Base-by-base conservation (phyloP, 805 yeast species). In the Candida parachauliodes region DNA sequence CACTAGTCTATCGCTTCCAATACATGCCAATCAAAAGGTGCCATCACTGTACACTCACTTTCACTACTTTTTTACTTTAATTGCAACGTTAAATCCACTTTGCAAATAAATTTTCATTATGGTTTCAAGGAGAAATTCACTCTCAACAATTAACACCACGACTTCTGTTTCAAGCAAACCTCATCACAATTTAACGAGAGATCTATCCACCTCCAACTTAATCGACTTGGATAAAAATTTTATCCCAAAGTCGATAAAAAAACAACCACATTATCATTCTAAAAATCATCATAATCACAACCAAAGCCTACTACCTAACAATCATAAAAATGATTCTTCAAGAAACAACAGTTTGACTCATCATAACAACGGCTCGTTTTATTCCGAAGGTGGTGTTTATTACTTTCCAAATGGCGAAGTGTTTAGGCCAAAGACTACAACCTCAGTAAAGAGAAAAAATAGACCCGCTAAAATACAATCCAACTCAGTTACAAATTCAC, bases 361-460 rank as follows among this genome's bases (percentile, higher is more conserved):
- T 5, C 27, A n/a, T 18, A 4, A n/a, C 10, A 19, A 16, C 24
- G 19, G 36, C 12, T 9, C n/a, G 6, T 32, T 26, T 20, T 22
- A 25, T 24, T 20, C 40, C 3, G 32, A 28, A 21, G 40, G 18
- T 5, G 38, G 32, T 17, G 28, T 62, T 11, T 68, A 55, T 46
- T 65, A 59, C 43, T 74, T 74, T 48, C 79, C 79, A 11, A 74
- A 74, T 49, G 80, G 80, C 34, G 80, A 74, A 47, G 62, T 72
- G 2, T 74, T 74, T 50, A 55, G 72, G 24, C 79, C 79, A 2
- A 50, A 78, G 27, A 53, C 50, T 30, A 41, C 59, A n/a, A 64
- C 59, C 32, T 55, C 74, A 37, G n/a, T n/a, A n/a, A 48, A 59
- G 21, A 58, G 66, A 36, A 32, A 32, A 24, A 32, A 32, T 14